Conservation (phyloP, 345 rosid genomes). For the Nephelium lappaceum region DNA sequence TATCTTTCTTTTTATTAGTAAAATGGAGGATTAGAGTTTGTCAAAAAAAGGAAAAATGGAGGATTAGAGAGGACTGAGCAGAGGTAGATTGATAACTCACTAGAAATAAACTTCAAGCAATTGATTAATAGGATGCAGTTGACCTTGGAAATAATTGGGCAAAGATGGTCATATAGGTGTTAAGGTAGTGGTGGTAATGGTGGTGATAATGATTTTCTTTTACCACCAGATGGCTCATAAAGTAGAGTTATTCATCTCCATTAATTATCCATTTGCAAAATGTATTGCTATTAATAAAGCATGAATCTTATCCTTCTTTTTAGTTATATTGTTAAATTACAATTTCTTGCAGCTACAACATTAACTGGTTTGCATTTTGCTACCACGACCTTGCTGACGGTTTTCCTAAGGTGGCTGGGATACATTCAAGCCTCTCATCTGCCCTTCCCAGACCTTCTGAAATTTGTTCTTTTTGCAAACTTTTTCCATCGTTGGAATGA, state of each 20-base stretch:
- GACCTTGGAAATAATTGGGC: background rate
- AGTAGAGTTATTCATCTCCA: background rate
- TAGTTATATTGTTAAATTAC: background rate
- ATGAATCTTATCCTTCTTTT: background rate
- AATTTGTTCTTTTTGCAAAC: slow-evolving; percentile 82
- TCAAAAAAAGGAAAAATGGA: no score
- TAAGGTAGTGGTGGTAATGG: background rate
- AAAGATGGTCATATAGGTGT: background rate
- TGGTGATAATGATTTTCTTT: background rate
- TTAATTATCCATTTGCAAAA: background rate
- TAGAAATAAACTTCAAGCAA: background rate
- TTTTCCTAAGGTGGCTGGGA: slow-evolving; percentile 79
- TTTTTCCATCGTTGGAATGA: slow-evolving; percentile 99
- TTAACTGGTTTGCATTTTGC: slow-evolving; percentile 95
- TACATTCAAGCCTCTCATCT: slow-evolving; percentile 94
- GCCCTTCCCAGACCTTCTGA: slow-evolving; percentile 76
- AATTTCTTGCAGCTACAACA: slow-evolving; percentile 76
- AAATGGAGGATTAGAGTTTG: no score
- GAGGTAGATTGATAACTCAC: no score
- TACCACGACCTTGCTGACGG: slow-evolving; percentile 80
- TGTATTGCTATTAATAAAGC: background rate
- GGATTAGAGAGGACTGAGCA: no score
- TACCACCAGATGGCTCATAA: background rate
- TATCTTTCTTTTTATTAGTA: no score
- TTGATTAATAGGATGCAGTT: background rate